These are phyloP conservation scores for Maudiozyma barnettii DNA, from an alignment of 805 yeast genomes.

Conservation along the genomic window DNA sequence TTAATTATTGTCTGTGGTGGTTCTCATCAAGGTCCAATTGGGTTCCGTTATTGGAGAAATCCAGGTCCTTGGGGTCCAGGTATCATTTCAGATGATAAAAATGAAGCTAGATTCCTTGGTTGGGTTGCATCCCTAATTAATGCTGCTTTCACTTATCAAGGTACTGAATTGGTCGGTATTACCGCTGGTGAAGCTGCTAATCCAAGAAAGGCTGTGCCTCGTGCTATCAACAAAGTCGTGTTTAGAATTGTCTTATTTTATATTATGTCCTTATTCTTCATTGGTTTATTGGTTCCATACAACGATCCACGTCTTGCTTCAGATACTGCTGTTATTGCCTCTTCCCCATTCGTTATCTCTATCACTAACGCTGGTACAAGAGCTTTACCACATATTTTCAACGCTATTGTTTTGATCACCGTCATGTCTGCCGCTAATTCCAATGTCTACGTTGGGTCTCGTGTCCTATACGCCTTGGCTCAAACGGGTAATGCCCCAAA, in stretches of 20 bases:
- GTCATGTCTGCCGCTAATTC: conserved; percentile 73
- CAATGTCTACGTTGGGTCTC: conserved; percentile 62
- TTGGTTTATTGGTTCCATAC: conserved; percentile 57
- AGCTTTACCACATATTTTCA: conserved; percentile 59
- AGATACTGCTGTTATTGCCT: conserved; percentile 33
- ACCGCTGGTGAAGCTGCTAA: conserved; percentile 53
- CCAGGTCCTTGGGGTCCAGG: conserved; percentile 68
- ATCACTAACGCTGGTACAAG: conserved; percentile 57
- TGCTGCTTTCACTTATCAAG: conserved; percentile 53
- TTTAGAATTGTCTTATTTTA: conserved; percentile 54
- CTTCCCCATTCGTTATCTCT: conserved; percentile 63
- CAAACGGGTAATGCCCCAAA: conserved; percentile 51
- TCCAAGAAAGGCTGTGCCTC: conserved; percentile 61
- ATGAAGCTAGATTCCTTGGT: conserved; percentile 41
- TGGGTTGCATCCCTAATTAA: conserved; percentile 46
- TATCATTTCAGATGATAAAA: conserved; percentile 30
- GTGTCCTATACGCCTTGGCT: conserved; percentile 58
- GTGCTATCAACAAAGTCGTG: conserved; percentile 56
- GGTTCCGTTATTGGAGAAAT: conserved; percentile 54
- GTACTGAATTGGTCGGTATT: conserved; percentile 50
- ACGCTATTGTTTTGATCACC: conserved; percentile 58
- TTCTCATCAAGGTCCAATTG: conserved; percentile 47
- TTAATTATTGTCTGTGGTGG: conserved; percentile 50
- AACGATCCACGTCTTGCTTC: conserved; percentile 40
- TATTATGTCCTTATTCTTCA: conserved; percentile 49